Evolutionary conservation across 768 basidiomycete genomes (phyloP).

Genomic region (Hygrocybe coccinea): DNA sequence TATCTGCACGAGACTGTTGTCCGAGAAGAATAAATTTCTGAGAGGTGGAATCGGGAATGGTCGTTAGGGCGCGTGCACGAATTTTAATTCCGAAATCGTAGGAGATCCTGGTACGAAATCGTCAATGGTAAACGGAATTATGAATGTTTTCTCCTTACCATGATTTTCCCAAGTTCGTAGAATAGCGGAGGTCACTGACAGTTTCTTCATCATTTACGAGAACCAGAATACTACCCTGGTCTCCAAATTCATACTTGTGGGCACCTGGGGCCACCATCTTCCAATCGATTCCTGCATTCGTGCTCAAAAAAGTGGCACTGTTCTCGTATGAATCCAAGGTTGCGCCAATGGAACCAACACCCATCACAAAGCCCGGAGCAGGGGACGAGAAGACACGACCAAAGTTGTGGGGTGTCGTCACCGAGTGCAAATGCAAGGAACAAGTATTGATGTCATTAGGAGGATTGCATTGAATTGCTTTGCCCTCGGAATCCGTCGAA

Average conservation of each 20-base stretch:
- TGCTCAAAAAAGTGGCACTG: constrained; percentile 90
- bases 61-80: constrained; percentile 73
- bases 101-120: constrained; percentile 47
- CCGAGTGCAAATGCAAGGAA: constrained; percentile 88
- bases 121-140: neutral
- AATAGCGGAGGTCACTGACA: constrained; percentile 68
- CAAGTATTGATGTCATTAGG: constrained; percentile 53
- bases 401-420: constrained; percentile 88
- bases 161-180: constrained; percentile 71
- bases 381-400: constrained; percentile 93
- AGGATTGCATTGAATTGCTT: constrained; percentile 58
- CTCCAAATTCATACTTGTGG: constrained; percentile 96
- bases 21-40: constrained; percentile 93
- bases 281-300: constrained; percentile 87
- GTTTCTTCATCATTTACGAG: constrained; percentile 80
- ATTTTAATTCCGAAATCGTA: constrained; percentile 67
- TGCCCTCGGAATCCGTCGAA: constrained; percentile 51
- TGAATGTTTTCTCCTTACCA: constrained; percentile 53
- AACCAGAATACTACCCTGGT: constrained; percentile 75
- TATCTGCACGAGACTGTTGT: constrained; percentile 59
- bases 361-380: constrained; percentile 93
- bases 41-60: constrained; percentile 90
- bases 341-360: constrained; percentile 84
- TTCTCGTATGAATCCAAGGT: constrained; percentile 69
- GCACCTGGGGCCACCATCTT: constrained; percentile 67